These are phyloP conservation scores for Podila horticola DNA, from an alignment of 192 early-diverging fungal species.

Conservation along the genomic window DNA sequence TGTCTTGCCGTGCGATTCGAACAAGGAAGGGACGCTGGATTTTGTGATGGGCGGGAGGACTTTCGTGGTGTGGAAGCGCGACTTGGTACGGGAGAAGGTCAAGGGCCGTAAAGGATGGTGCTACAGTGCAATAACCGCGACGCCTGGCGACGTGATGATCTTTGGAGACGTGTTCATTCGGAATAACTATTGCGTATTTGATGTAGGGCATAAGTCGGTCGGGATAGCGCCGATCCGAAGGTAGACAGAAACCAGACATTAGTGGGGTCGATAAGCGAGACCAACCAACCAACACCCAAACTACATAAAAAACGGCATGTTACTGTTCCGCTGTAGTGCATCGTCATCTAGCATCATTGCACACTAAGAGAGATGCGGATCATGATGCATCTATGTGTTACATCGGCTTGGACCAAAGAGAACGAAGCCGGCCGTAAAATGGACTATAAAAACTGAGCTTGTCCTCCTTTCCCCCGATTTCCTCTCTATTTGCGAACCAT, in stretches of 20 bases:
- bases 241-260: not conserved
- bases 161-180: slow-evolving; percentile 63
- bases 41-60: slow-evolving; percentile 49
- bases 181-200: slow-evolving; percentile 61
- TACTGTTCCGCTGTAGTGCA: too few relatives aligned
- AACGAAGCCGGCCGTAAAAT: too few relatives aligned
- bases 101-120: slow-evolving; percentile 27
- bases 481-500: too few relatives aligned
- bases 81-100: slow-evolving; percentile 42
- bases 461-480: too few relatives aligned
- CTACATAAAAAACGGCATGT: not conserved
- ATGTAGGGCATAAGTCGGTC: slow-evolving; percentile 37
- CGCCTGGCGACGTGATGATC: slow-evolving; percentile 47
- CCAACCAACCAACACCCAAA: too few relatives aligned
- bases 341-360: not conserved
- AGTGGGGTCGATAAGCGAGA: not conserved
- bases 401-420: too few relatives aligned
- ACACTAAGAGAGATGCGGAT: too few relatives aligned
- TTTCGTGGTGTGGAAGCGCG: slow-evolving; percentile 42
- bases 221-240: slow-evolving; percentile 32
- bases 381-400: too few relatives aligned
- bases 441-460: too few relatives aligned
- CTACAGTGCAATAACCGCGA: slow-evolving; percentile 54
- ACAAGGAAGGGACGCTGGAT: slow-evolving; percentile 20
- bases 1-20: slow-evolving; percentile 36